Evolutionary conservation across 805 yeast species (phyloP), one percentile per base, ranked within the genome.

Genomic region (Candida alai): DNA sequence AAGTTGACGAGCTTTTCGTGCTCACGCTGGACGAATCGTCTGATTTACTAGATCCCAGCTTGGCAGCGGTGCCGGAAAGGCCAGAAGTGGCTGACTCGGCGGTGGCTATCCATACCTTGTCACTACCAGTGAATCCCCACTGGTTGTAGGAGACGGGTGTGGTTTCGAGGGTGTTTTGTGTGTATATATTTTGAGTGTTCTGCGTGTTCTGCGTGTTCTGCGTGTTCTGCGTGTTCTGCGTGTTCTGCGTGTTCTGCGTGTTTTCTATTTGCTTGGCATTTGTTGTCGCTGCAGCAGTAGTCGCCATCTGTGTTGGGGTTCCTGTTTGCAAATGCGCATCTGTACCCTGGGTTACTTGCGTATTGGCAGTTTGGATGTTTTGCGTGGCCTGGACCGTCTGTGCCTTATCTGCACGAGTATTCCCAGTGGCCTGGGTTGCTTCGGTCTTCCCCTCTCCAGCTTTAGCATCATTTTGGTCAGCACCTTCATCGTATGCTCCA

Each of bases 71-170:
- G 11, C 22, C 24, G 2, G 36, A 24, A 9, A 35, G 17, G 4
- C 19, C 40, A 6, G 45, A 35, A 14, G 27, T 37, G 24, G 35
- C 24, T 11, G 17, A 31, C 6, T 37, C 20, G 15, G 31, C 41
- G 11, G 48, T 27, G 3, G 49, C 54, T 14, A 39, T 43, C 72
- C 72, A 65, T 3, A 38, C 40, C 0, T 62, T 54, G 41, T 65
- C 66, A 1, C 56, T 42, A 1, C 72, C 72, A 4, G 65, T 59
- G 43, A 65, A 65, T 2, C 72, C 72, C 56, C 60, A 65, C 39
- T 62, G 62, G 47, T 65, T 65, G 48, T 51, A 65, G 5, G 7
- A 24, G n/a, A n/a, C n/a, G n/a, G n/a, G n/a, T n/a, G n/a, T n/a
- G n/a, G n/a, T n/a, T n/a, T n/a, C n/a, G n/a, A n/a, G n/a, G n/a